These are phyloP conservation scores for Bryoglossum gracile DNA, from an alignment of 495 filamentous ascomycete species.

Conservation along the genomic window DNA sequence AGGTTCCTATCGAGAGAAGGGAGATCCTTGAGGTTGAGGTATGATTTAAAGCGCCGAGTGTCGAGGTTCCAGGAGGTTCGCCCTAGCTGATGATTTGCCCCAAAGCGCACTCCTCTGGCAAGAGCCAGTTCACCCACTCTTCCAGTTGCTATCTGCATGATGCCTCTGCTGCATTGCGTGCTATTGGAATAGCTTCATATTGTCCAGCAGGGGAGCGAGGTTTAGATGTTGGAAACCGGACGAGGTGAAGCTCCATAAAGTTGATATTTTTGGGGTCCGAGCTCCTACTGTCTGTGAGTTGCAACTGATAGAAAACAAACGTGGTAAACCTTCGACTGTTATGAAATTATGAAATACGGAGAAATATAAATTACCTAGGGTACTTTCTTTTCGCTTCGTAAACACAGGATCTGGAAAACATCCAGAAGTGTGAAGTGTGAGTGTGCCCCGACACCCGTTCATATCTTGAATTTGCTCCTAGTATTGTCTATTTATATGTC, in stretches of 20 bases:
- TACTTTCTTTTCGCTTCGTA: no score
- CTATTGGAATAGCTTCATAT: slow-evolving; percentile 17
- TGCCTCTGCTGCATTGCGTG: slow-evolving; percentile 9
- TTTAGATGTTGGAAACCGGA: background rate
- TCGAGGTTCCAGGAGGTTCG: background rate
- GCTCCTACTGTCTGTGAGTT: slow-evolving; percentile 3
- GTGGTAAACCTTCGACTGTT: no score
- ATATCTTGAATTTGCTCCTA: no score
- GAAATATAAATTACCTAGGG: no score
- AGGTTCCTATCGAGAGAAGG: slow-evolving; percentile 33
- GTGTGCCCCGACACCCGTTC: no score
- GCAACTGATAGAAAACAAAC: background rate
- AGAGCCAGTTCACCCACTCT: background rate
- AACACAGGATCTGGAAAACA: no score
- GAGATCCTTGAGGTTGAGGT: background rate
- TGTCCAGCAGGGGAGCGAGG: background rate
- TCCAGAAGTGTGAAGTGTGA: no score
- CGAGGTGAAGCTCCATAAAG: slow-evolving; percentile 3
- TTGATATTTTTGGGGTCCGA: no score
- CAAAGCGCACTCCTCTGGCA: background rate
- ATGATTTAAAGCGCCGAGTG: background rate
- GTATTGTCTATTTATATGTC: no score
- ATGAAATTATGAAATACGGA: no score
- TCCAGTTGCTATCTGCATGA: slow-evolving; percentile 2
- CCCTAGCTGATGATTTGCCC: background rate